A percentile compares a stretch with the other conserved stretches of the same genome.
Conservation (phyloP, 495 filamentous ascomycete species). For the Sphaerosporella brunnea region DNA sequence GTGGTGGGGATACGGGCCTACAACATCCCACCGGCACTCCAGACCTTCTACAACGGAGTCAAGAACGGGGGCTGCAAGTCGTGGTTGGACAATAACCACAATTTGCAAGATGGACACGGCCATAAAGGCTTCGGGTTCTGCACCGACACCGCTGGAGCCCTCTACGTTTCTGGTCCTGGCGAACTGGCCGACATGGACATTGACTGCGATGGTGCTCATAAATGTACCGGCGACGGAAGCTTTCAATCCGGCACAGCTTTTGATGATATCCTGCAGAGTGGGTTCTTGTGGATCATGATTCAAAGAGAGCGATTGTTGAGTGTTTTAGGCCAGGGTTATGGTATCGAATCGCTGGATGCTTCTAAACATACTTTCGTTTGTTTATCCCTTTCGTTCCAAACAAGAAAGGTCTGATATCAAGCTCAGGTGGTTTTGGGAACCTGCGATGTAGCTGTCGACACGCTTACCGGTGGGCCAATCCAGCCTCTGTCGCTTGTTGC, state of each 20-base stretch:
- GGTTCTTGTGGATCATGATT: too few species aligned
- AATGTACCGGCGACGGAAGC: background rate
- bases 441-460: slow-evolving; percentile 6
- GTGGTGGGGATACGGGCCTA: too few species aligned
- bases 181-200: slow-evolving; percentile 39
- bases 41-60: too few species aligned
- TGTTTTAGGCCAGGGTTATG: background rate
- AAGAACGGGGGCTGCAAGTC: too few species aligned
- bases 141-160: background rate
- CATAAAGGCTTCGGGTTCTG: slow-evolving; percentile 2
- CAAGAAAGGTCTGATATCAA: too few species aligned
- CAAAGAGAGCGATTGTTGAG: too few species aligned
- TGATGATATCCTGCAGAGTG: background rate
- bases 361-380: background rate
- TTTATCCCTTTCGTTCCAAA: too few species aligned
- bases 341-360: background rate
- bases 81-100: background rate
- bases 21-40: too few species aligned
- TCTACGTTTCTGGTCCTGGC: background rate
- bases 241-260: background rate
- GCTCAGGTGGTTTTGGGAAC: slow-evolving; percentile 5
- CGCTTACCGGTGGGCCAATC: too few species aligned
- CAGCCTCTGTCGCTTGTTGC: slow-evolving; percentile 44
- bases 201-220: slow-evolving; percentile 30
- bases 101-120: slow-evolving; percentile 2